A percentile compares a stretch with the other conserved stretches of the same genome.
Evolutionary conservation across 306 rosid genomes (phyloP).

Genomic region (Acacia confusa): DNA sequence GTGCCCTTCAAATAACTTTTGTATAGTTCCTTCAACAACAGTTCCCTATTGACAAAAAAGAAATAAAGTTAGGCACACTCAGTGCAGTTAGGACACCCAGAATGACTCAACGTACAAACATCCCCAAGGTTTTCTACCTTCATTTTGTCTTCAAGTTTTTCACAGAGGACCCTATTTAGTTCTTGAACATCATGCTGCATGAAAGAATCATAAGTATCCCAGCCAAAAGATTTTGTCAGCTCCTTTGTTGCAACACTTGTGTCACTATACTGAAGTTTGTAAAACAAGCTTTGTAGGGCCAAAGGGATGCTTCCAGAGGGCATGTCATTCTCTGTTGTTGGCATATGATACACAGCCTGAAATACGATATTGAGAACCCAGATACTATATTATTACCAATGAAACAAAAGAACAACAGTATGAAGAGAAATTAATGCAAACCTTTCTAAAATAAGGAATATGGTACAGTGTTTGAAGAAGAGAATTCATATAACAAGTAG

Average conservation of each 20-base stretch:
- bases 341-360: conserved; percentile 97
- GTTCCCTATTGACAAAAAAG: conserved; percentile 65
- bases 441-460: conserved; percentile 90
- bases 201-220: conserved; percentile 94
- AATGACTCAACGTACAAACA: conserved; percentile 24
- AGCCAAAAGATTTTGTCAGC: conserved; percentile 87
- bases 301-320: conserved; percentile 88
- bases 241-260: conserved; percentile 89
- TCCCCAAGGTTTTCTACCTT: conserved; percentile 48
- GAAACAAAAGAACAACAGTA: conserved; percentile 25
- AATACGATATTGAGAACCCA: conserved; percentile 36
- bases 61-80: conserved; percentile 10
- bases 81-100: conserved; percentile 16
- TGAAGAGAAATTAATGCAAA: conserved; percentile 24
- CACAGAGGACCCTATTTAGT: conserved; percentile 78
- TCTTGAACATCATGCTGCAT: conserved; percentile 98
- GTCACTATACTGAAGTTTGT: conserved; percentile 90
- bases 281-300: conserved; percentile 86
- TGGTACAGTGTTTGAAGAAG: conserved; percentile 86
- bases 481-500: conserved; percentile 91
- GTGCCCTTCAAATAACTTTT: conserved; percentile 96
- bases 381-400: conserved; percentile 27
- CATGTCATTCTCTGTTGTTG: conserved; percentile 89
- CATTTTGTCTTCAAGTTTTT: conserved; percentile 94
- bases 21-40: conserved; percentile 99